Conservation (phyloP, 2,329 filamentous ascomycete species). For the Cordyceps militaris region DNA sequence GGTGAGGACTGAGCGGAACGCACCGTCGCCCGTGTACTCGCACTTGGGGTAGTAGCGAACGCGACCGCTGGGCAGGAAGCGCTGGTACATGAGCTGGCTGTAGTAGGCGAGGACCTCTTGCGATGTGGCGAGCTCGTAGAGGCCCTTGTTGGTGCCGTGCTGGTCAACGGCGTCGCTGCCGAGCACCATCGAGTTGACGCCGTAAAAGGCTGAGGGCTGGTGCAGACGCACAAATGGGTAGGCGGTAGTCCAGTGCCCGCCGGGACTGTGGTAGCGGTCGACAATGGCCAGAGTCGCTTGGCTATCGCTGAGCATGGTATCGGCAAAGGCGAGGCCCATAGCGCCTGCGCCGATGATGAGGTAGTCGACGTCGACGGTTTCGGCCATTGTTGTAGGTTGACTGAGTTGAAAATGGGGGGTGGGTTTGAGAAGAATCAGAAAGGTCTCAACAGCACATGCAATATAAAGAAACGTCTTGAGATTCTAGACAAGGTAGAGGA, state of each 20-base stretch:
- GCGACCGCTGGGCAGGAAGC: conserved; percentile 1
- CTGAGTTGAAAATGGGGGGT: neutral
- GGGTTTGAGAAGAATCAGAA: too few relatives aligned
- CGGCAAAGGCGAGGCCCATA: conserved; percentile 9
- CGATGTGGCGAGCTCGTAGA: conserved; percentile 1
- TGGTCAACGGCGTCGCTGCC: neutral
- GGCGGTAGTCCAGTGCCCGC: conserved; percentile 9
- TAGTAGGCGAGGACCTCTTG: conserved; percentile 12
- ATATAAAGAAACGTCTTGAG: neutral
- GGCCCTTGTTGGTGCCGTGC: conserved; percentile 7
- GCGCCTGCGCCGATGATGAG: conserved; percentile 6
- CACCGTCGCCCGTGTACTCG: conserved; percentile 7
- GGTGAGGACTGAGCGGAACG: neutral
- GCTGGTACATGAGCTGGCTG: neutral
- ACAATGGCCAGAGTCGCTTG: conserved; percentile 6
- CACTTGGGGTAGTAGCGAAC: neutral
- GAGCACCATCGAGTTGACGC: conserved; percentile 5
- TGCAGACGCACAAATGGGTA: conserved; percentile 10
- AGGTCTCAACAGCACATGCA: too few relatives aligned
- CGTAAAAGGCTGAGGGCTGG: conserved; percentile 5
- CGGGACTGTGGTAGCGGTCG: conserved; percentile 5
- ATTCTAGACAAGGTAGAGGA: neutral
- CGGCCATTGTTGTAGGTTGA: neutral
- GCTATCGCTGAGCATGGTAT: conserved; percentile 8
- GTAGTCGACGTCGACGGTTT: conserved; percentile 3